Percentiles rank a stretch among this genome's conserved stretches.
Conservation (phyloP, 208 protist species). For the Trypanosoma cruzi region DNA sequence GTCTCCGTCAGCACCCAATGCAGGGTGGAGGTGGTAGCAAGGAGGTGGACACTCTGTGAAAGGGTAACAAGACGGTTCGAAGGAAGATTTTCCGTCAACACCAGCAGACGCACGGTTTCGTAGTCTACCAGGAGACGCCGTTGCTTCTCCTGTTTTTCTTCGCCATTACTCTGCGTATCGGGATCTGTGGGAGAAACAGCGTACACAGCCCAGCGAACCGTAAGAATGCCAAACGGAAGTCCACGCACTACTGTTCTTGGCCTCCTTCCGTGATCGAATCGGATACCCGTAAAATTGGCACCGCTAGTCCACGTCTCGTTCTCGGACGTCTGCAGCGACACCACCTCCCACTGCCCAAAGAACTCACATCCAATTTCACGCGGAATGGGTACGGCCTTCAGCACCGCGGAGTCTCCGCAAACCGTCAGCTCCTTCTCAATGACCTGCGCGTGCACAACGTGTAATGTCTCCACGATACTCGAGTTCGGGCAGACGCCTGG, state of each 20-base stretch:
- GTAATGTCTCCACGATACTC: constrained; percentile 53
- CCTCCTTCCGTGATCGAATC: constrained; percentile 48
- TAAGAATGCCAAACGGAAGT: constrained; percentile 87
- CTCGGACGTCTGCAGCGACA: constrained; percentile 66
- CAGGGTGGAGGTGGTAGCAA: constrained; percentile 65
- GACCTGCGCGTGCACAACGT: constrained; percentile 79
- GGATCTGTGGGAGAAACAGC: constrained; percentile 11
- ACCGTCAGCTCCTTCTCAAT: constrained; percentile 63
- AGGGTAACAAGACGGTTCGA: constrained; percentile 75
- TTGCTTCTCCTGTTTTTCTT: neutral
- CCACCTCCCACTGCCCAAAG: constrained; percentile 78
- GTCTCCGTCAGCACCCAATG: constrained; percentile 57
- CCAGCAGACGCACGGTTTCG: constrained; percentile 69
- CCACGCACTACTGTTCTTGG: constrained; percentile 62
- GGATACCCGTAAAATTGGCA: constrained; percentile 63
- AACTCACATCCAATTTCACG: constrained; percentile 65
- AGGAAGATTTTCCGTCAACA: constrained; percentile 80
- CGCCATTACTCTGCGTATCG: neutral
- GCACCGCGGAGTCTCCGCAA: constrained; percentile 60
- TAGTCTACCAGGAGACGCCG: constrained; percentile 70
- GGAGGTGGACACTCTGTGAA: constrained; percentile 53
- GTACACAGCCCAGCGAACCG: constrained; percentile 85
- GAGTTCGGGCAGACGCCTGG: constrained; percentile 66
- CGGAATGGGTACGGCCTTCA: constrained; percentile 73
- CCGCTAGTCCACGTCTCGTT: constrained; percentile 54